Base-by-base conservation (phyloP, 2,329 filamentous ascomycete species). In the Thielaviopsis euricoi region DNA sequence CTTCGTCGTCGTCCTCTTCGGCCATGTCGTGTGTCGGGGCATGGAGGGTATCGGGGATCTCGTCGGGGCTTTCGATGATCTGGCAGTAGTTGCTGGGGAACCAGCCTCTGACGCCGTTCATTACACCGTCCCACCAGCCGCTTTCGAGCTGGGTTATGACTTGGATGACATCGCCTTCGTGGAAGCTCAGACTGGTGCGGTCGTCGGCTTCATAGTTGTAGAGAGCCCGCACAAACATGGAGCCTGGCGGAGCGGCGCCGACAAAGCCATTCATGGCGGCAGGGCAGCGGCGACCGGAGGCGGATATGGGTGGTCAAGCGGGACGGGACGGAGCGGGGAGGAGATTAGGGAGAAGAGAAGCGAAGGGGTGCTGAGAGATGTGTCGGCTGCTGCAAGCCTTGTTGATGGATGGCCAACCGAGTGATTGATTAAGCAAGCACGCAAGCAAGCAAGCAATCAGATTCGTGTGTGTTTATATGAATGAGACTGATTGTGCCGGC, bases 191-290 rank as follows among this genome's bases (percentile, higher is more conserved):
- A 73, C 90, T 96, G 53, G 91, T 97, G 66, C 89, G 84, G 72
- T 98, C 93, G 73, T 98, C 91, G 67, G 93, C 89, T 68, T 96
- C 89, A 75, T 97, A 98, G 75, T 96, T 89, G 76, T 97, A 98
- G 62, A 97, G 80, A 52, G 93, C 93, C 67, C 89, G 86, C 67
- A 98, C 93, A 69, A 93, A 97, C 76, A 96, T 85, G 67, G 83
- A 81, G 68, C 81, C 79, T 61, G 76, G 76, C 61, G 81, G 79
- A 67, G 79, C 74, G 63, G 78, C 76, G 62, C 77, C 76, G 65
- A 79, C 73, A 62, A 82, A 73, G 63, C 79, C 79, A 69, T 83
- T 83, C 81, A 84, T 84, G 65, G 63, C 59, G 61, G 55, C 6
- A 29, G 29, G 57, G 59, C 46, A 10, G 29, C 29, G 29, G 29